phyloP scores from a whole-genome alignment of 257 asterid species.

The Solanum corneliomulleri region DNA sequence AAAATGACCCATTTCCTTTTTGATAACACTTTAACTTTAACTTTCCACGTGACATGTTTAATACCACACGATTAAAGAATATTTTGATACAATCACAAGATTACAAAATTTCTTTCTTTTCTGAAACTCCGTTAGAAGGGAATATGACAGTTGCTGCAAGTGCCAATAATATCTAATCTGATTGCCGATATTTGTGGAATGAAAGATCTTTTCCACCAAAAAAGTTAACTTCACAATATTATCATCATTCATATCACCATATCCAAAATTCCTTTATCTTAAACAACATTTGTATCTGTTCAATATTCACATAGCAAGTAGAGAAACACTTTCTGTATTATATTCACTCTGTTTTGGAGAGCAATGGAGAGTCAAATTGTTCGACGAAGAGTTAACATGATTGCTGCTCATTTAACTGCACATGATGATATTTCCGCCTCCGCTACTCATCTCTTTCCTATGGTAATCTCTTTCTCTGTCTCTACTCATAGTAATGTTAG shows the following conservation, averaged over 20 bases:
- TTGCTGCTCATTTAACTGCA: conserved; percentile 47
- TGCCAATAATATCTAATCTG: neutral
- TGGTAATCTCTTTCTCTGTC: conserved; percentile 24
- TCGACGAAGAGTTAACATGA: conserved; percentile 47
- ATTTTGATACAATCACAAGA: too few relatives aligned
- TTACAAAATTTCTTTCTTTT: too few relatives aligned
- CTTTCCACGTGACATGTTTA: too few relatives aligned
- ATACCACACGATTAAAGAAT: accelerated
- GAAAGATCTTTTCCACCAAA: neutral
- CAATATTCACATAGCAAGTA: neutral
- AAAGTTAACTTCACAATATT: neutral
- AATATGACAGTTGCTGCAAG: neutral
- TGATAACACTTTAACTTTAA: too few relatives aligned
- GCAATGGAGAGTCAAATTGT: conserved; percentile 53
- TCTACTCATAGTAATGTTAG: neutral
- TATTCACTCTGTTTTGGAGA: neutral
- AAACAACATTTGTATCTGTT: neutral
- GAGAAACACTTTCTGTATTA: neutral
- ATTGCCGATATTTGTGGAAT: neutral
- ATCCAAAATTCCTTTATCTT: neutral
- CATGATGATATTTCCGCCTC: conserved; percentile 54
- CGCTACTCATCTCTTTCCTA: conserved; percentile 64
- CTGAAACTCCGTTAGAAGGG: too few relatives aligned
- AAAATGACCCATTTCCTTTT: too few relatives aligned
- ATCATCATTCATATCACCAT: neutral